Conservation (phyloP, 1,139 yeast genomes). For the Diutina scorzettiae region DNA sequence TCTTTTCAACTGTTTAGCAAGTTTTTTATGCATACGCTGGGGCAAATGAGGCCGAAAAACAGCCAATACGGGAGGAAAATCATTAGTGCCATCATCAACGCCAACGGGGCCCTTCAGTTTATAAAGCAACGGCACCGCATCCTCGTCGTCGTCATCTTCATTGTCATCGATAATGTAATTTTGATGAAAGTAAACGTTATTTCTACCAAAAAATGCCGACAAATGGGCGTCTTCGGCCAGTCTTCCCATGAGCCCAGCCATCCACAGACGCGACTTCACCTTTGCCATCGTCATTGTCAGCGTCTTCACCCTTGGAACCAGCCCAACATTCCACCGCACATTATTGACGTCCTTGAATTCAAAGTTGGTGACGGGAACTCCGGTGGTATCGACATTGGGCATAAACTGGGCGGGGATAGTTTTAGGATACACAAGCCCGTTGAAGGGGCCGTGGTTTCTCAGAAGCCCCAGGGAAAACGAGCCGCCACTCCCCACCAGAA, state of each 20-base stretch:
- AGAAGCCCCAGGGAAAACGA: slow-evolving; percentile 1
- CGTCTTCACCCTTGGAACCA: slow-evolving; percentile 26
- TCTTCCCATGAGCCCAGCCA: neutral
- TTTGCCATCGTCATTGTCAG: slow-evolving; percentile 1
- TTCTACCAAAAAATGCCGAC: slow-evolving; percentile 13
- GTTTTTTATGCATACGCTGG: slow-evolving; percentile 25
- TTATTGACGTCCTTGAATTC: slow-evolving; percentile 20
- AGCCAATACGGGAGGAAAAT: slow-evolving; percentile 31
- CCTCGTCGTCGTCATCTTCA: slow-evolving; percentile 8
- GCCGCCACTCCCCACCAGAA: too few relatives aligned
- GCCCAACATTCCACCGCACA: slow-evolving; percentile 31
- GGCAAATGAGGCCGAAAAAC: slow-evolving; percentile 44
- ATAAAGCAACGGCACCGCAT: slow-evolving; percentile 14
- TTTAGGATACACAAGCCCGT: neutral
- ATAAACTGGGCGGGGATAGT: neutral
- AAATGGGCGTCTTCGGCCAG: slow-evolving; percentile 3
- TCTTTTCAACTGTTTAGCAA: slow-evolving; percentile 18
- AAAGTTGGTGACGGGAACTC: slow-evolving; percentile 14
- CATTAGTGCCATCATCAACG: slow-evolving; percentile 18
- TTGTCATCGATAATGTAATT: slow-evolving; percentile 11
- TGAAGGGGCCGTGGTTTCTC: neutral
- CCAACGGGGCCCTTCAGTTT: slow-evolving; percentile 15
- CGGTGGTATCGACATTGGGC: slow-evolving; percentile 6
- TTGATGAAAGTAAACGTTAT: slow-evolving; percentile 15
- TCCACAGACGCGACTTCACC: neutral